These are phyloP conservation scores for Chloropicon primus DNA, from an alignment of 139 green algal species.

Conservation along the genomic window DNA sequence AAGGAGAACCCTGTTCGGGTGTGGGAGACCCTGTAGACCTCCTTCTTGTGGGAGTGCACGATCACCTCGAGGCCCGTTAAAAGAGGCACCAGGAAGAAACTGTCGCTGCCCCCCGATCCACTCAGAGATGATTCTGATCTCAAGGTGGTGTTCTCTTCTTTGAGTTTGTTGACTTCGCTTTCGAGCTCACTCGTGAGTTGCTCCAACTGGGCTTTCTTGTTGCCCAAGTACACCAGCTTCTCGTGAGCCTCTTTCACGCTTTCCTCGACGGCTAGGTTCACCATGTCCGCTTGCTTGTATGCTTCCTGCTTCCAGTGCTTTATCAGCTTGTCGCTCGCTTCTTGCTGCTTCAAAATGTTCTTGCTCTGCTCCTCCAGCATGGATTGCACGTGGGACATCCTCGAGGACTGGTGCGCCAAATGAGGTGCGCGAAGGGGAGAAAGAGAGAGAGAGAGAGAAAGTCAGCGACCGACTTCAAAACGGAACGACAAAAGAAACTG, in stretches of 20 bases:
- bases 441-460: too few species aligned
- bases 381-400: background rate
- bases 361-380: background rate
- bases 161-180: background rate
- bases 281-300: background rate
- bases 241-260: background rate
- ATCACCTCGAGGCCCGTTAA: background rate
- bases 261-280: background rate
- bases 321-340: background rate
- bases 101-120: too few species aligned
- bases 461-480: too few species aligned
- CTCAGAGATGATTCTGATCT: too few species aligned
- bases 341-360: background rate
- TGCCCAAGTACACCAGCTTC: background rate
- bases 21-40: background rate
- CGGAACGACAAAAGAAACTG: too few species aligned
- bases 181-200: background rate
- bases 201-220: background rate
- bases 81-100: background rate
- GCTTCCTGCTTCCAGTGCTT: background rate
- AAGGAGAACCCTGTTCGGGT: background rate
- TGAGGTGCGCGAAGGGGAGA: background rate
- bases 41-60: background rate
- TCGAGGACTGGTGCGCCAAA: background rate
- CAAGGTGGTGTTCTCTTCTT: background rate